These are phyloP conservation scores for Lentinus tigrinus DNA, from an alignment of 768 basidiomycete genomes.

Conservation along the genomic window DNA sequence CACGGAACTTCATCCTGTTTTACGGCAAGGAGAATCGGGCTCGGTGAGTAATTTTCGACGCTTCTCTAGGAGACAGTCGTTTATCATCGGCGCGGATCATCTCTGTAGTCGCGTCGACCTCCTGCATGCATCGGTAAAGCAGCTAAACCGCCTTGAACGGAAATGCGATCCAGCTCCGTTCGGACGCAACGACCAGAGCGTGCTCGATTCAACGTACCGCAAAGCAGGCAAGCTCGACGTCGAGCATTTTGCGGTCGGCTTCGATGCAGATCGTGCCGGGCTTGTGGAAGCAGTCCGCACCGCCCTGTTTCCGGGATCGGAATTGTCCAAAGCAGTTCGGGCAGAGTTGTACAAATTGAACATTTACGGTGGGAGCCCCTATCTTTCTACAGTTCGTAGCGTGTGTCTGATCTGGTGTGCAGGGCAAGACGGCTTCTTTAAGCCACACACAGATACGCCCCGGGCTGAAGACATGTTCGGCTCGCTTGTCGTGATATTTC, in stretches of 20 bases:
- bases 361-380: slow-evolving; percentile 17
- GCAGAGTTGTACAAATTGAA: slow-evolving; percentile 29
- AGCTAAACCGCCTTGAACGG: slow-evolving; percentile 8
- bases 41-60: neutral
- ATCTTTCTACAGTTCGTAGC: neutral
- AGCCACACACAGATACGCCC: too few relatives aligned
- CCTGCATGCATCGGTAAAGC: too few relatives aligned
- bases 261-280: neutral
- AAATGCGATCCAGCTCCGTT: slow-evolving; percentile 30
- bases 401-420: neutral
- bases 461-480: slow-evolving; percentile 33
- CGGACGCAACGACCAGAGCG: slow-evolving; percentile 23
- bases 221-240: slow-evolving; percentile 31
- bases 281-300: neutral
- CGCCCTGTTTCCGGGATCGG: too few relatives aligned
- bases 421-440: too few relatives aligned
- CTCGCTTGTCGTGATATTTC: slow-evolving; percentile 48
- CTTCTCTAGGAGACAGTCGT: neutral
- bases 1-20: neutral
- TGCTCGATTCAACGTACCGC: slow-evolving; percentile 31
- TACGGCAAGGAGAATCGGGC: neutral
- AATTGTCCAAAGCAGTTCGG: too few relatives aligned
- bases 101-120: too few relatives aligned
- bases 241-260: neutral
- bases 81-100: neutral